Percentiles rank a stretch among this genome's conserved stretches.
Conservation (phyloP, 1,284 basidiomycete species). For the Coniferiporia weirii region DNA sequence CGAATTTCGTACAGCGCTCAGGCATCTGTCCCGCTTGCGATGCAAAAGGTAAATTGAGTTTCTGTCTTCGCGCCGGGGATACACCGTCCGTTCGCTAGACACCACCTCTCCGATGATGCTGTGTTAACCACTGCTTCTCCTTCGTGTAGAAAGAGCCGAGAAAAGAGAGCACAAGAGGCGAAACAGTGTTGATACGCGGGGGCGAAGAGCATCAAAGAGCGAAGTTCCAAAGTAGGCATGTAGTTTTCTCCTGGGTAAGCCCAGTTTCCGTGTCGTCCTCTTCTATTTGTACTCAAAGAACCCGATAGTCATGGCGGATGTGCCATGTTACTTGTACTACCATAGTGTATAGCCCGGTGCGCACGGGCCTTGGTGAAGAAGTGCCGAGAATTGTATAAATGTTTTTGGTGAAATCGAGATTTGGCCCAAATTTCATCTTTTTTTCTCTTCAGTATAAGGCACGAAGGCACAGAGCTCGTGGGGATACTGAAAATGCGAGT, state of each 20-base stretch:
- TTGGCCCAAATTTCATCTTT: no score
- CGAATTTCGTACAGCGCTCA: constrained; percentile 9
- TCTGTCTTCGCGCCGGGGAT: background rate
- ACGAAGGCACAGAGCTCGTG: no score
- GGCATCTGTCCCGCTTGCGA: constrained; percentile 15
- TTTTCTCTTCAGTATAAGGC: no score
- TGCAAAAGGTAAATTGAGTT: constrained; percentile 10
- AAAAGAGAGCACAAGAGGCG: constrained; percentile 2
- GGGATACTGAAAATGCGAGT: no score
- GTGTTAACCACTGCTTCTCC: background rate
- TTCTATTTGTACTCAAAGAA: no score
- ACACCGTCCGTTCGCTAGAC: background rate
- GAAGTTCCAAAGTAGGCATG: background rate
- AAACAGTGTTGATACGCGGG: background rate
- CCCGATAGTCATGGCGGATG: no score
- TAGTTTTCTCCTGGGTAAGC: background rate
- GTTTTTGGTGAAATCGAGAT: no score
- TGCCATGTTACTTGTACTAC: no score
- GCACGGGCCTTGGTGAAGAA: no score
- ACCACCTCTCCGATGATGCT: background rate
- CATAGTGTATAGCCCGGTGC: no score
- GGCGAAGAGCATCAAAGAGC: background rate
- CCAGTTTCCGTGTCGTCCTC: no score
- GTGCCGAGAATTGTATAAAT: no score
- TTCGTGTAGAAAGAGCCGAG: background rate